phyloP scores from a whole-genome alignment of 345 rosid genomes.

The Anacardium occidentale region DNA sequence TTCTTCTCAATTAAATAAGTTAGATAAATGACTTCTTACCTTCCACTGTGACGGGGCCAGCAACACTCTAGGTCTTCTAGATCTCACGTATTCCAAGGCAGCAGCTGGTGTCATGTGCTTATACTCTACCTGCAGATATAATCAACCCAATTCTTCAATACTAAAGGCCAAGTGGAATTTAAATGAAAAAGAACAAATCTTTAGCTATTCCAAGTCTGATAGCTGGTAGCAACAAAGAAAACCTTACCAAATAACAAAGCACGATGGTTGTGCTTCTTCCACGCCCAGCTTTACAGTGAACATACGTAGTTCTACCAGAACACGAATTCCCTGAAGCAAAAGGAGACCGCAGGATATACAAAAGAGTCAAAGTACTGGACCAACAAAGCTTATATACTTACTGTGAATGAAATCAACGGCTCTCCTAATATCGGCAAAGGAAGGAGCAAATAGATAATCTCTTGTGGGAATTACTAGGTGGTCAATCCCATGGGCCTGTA shows the following conservation, averaged over 20 bases:
- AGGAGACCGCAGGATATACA: not conserved
- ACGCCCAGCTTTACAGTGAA: conserved; percentile 94
- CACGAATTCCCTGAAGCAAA: conserved; percentile 53
- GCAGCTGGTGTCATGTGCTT: conserved; percentile 53
- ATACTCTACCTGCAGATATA: conserved; percentile 43
- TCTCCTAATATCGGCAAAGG: conserved; percentile 47
- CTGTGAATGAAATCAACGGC: conserved; percentile 79
- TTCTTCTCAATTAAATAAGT: not conserved
- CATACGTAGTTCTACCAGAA: conserved; percentile 67
- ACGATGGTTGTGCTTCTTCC: conserved; percentile 92
- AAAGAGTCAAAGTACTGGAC: conserved; percentile 1
- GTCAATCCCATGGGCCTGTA: conserved; percentile 73
- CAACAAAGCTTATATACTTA: conserved; percentile 27
- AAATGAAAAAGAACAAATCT: not conserved
- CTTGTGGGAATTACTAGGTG: conserved; percentile 89
- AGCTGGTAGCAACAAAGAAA: conserved; percentile 1
- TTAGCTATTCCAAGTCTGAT: not conserved
- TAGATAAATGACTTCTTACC: conserved; percentile 26
- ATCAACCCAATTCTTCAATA: conserved; percentile 18
- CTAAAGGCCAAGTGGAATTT: not conserved
- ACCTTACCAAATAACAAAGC: conserved; percentile 74
- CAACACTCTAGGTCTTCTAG: conserved; percentile 64
- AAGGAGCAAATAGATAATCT: conserved; percentile 88
- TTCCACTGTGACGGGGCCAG: conserved; percentile 67
- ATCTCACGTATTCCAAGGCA: conserved; percentile 57